Percentiles rank a stretch among this genome's conserved stretches.
Conservation (phyloP, 2,329 filamentous ascomycete genomes). For the Colletotrichum falcatum region DNA sequence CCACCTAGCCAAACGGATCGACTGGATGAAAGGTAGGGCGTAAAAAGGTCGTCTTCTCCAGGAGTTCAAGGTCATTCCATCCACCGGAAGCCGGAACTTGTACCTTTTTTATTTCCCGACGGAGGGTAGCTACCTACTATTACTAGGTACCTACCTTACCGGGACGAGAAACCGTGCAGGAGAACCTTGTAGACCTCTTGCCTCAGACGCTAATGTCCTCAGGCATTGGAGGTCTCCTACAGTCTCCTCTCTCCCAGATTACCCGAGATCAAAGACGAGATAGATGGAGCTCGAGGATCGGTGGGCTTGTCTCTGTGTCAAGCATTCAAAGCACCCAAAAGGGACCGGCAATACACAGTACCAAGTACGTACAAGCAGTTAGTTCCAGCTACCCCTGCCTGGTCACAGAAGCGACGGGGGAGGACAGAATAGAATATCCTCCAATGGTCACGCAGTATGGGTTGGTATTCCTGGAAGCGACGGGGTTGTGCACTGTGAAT, state of each 20-base stretch:
- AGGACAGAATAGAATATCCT: conserved; percentile 16
- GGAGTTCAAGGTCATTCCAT: conserved; percentile 28
- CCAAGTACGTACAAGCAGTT: conserved; percentile 5
- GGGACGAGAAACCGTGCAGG: background rate
- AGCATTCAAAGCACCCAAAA: conserved; percentile 1
- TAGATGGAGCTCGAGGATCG: conserved; percentile 14
- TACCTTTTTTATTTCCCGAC: conserved; percentile 1
- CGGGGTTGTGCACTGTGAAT: background rate
- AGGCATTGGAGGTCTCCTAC: background rate
- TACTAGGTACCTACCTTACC: background rate
- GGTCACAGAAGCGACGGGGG: conserved; percentile 23
- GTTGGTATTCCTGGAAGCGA: background rate
- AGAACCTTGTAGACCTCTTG: background rate
- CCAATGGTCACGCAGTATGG: conserved; percentile 5
- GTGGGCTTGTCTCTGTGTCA: conserved; percentile 21
- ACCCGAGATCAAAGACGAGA: background rate
- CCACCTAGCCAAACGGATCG: conserved; percentile 31
- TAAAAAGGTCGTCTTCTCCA: background rate
- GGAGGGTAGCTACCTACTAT: background rate
- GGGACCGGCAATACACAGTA: background rate
- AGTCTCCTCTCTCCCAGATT: conserved; percentile 1
- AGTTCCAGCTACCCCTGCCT: conserved; percentile 33
- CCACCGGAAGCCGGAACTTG: conserved; percentile 28
- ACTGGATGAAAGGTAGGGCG: conserved; percentile 23
- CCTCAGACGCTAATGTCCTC: background rate